phyloP scores from a whole-genome alignment of 2,329 filamentous ascomycete species.

The Ophiostoma pallidulum region DNA sequence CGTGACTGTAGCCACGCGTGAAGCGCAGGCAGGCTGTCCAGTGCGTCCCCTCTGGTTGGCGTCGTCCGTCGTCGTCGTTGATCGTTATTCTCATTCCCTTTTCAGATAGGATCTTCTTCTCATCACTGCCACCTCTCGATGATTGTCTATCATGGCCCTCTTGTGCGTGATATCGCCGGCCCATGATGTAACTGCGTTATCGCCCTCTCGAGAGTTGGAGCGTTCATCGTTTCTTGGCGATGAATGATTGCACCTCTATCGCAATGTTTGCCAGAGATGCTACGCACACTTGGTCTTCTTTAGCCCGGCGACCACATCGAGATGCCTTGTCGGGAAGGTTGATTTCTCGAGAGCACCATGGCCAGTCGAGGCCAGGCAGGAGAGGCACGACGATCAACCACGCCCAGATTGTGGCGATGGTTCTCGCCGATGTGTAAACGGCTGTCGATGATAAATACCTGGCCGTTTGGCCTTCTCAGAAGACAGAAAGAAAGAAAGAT shows the following conservation, averaged over 20 bases:
- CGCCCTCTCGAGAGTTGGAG: too few relatives aligned
- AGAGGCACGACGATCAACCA: too few relatives aligned
- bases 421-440: background rate
- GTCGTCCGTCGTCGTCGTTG: background rate
- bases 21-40: too few relatives aligned
- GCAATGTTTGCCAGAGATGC: background rate
- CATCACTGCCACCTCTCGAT: background rate
- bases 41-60: too few relatives aligned
- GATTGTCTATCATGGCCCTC: background rate
- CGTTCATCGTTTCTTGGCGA: background rate
- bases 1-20: too few relatives aligned
- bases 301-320: background rate
- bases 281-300: background rate
- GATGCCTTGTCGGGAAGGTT: conserved; percentile 12
- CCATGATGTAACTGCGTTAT: background rate
- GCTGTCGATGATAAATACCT: background rate
- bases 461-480: background rate
- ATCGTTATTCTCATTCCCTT: background rate
- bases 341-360: too few relatives aligned
- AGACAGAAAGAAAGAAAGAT: too few relatives aligned
- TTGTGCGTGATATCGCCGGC: background rate
- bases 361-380: too few relatives aligned
- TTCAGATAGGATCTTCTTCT: background rate
- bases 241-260: background rate
- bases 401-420: background rate